Conservation (phyloP, 768 basidiomycete species). For the Mycena leptocephala region DNA sequence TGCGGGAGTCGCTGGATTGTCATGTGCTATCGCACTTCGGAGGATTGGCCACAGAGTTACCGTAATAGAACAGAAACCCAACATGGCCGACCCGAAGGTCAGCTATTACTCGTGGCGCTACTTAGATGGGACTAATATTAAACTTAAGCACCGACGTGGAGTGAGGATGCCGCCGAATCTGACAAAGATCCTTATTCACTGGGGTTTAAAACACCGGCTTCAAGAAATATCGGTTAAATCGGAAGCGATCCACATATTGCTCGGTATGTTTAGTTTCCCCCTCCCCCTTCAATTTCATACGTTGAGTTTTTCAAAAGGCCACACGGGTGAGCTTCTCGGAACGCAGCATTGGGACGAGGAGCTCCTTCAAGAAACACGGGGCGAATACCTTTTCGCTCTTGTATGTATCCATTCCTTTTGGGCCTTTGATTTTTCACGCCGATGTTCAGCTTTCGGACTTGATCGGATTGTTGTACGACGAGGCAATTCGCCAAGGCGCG, state of each 20-base stretch:
- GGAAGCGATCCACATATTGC: neutral
- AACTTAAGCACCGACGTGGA: neutral
- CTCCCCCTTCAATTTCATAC: neutral
- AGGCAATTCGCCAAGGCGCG: neutral
- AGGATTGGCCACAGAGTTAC: slow-evolving; percentile 19
- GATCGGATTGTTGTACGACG: neutral
- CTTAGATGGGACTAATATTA: neutral
- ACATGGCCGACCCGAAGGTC: neutral
- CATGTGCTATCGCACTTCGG: slow-evolving; percentile 11
- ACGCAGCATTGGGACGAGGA: slow-evolving; percentile 11
- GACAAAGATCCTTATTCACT: slow-evolving; percentile 15
- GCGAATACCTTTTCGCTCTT: slow-evolving; percentile 13
- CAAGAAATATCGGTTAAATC: slow-evolving; percentile 15
- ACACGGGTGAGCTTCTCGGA: neutral
- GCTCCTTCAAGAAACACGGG: slow-evolving; percentile 4
- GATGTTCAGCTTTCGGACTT: slow-evolving; percentile 5
- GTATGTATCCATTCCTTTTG: neutral
- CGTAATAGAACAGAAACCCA: neutral
- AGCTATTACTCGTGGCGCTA: neutral
- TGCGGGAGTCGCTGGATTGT: slow-evolving; percentile 10
- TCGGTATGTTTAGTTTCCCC: neutral
- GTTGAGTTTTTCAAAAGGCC: neutral
- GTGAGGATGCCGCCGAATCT: slow-evolving; percentile 20
- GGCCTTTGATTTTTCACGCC: neutral
- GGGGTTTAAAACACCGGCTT: slow-evolving; percentile 9